Evolutionary conservation across 1,284 basidiomycete species (phyloP).

Genomic region (Takashimella koratensis): DNA sequence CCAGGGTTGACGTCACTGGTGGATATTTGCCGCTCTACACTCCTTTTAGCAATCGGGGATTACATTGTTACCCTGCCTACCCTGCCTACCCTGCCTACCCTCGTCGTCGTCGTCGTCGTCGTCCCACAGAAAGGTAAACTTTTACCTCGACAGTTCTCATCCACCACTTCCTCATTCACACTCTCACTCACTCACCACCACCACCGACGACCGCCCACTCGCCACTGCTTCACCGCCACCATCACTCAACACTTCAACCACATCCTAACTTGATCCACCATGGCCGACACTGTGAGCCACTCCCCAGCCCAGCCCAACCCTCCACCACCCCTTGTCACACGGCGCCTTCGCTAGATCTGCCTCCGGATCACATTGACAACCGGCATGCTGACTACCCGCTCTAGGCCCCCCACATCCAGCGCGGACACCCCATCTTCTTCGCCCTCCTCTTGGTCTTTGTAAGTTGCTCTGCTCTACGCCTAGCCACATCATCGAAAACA

Average conservation of each 20-base stretch:
- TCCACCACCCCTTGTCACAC: too few relatives aligned
- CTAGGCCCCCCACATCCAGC: conserved; percentile 19
- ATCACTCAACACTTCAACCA: not conserved
- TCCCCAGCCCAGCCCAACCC: too few relatives aligned
- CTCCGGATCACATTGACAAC: not conserved
- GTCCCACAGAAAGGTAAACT: not conserved
- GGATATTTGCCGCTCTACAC: too few relatives aligned
- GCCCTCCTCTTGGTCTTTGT: conserved; percentile 39
- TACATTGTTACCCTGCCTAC: too few relatives aligned
- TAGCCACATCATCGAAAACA: too few relatives aligned
- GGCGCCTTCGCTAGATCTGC: too few relatives aligned
- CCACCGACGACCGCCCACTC: not conserved
- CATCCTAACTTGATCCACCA: conserved; percentile 4
- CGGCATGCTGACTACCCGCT: not conserved
- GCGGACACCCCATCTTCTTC: conserved; percentile 45
- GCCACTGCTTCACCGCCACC: not conserved
- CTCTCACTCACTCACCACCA: not conserved
- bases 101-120: too few relatives aligned
- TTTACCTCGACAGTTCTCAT: too few relatives aligned
- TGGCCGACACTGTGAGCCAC: conserved; percentile 26
- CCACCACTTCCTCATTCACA: not conserved
- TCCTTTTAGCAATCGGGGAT: not conserved
- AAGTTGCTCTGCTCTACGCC: not conserved
- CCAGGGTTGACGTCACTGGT: not conserved
- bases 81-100: too few relatives aligned